These are phyloP conservation scores for Pleurotus salmoneostramineus DNA, from an alignment of 768 basidiomycete genomes.

Conservation along the genomic window DNA sequence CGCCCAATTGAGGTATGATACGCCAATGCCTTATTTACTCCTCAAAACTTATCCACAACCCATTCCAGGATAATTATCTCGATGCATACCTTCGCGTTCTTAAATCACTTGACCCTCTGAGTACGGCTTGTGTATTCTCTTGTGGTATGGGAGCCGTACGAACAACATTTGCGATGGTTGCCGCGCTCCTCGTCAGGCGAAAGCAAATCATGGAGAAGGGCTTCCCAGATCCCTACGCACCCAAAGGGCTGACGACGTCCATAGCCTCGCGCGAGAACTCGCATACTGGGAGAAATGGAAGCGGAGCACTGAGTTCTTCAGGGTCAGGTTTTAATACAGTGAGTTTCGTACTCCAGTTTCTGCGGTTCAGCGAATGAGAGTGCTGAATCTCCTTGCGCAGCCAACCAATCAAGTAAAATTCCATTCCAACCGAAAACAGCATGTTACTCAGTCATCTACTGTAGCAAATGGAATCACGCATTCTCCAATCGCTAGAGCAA, in stretches of 20 bases:
- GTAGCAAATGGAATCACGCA: constrained; percentile 52
- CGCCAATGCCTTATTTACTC: neutral
- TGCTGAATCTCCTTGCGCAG: constrained; percentile 8
- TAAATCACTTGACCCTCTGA: constrained; percentile 70
- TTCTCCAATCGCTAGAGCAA: constrained; percentile 66
- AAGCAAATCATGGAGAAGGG: constrained; percentile 68
- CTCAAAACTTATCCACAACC: neutral
- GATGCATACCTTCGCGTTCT: constrained; percentile 90
- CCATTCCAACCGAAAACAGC: neutral
- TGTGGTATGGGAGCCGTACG: constrained; percentile 97
- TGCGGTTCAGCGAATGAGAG: neutral
- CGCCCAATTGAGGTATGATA: constrained; percentile 76
- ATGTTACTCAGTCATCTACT: constrained; percentile 11
- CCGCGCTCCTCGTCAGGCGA: constrained; percentile 81
- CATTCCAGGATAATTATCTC: constrained; percentile 81
- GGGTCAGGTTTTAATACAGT: constrained; percentile 50
- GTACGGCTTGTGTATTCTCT: constrained; percentile 85
- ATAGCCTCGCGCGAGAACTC: constrained; percentile 10
- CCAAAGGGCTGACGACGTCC: constrained; percentile 20
- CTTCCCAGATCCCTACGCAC: constrained; percentile 73
- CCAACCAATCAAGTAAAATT: constrained; percentile 20
- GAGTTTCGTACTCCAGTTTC: constrained; percentile 8
- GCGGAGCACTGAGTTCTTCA: constrained; percentile 10
- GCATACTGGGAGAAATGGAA: constrained; percentile 7
- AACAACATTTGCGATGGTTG: constrained; percentile 97